A percentile compares a stretch with the other conserved stretches of the same genome.
These are phyloP conservation scores for Septoria linicola DNA, from an alignment of 2,329 filamentous ascomycete genomes.

Conservation along the genomic window DNA sequence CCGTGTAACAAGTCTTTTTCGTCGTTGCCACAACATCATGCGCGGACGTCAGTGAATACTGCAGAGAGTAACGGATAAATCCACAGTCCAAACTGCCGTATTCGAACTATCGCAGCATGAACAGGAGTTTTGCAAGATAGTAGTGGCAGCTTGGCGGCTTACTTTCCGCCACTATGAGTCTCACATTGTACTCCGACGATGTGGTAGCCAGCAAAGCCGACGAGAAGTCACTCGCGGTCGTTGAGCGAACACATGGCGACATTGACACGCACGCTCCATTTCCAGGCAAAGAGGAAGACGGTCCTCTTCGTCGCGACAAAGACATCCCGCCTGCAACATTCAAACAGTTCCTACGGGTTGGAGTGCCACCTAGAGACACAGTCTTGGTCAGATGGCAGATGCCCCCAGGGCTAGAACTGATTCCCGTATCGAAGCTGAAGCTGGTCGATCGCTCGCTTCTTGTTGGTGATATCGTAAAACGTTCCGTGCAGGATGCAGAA, in stretches of 20 bases:
- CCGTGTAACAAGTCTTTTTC: too few relatives aligned
- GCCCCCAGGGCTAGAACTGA: conserved; percentile 44
- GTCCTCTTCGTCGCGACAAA: conserved; percentile 39
- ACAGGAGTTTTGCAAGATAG: too few relatives aligned
- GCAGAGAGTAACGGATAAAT: too few relatives aligned
- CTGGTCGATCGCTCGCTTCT: conserved; percentile 56
- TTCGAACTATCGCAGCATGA: too few relatives aligned
- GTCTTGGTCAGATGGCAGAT: conserved; percentile 52
- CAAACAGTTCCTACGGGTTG: conserved; percentile 43
- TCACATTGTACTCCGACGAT: conserved; percentile 31
- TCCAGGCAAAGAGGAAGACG: conserved; percentile 37
- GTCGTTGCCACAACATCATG: too few relatives aligned
- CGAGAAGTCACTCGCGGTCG: conserved; percentile 40
- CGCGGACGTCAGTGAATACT: too few relatives aligned
- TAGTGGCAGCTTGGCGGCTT: too few relatives aligned
- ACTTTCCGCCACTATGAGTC: conserved; percentile 20
- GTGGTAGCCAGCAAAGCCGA: conserved; percentile 29
- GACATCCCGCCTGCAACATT: conserved; percentile 39
- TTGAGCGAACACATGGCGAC: conserved; percentile 46
- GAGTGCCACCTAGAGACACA: conserved; percentile 53
- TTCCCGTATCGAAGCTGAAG: conserved; percentile 46
- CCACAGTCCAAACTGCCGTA: too few relatives aligned
- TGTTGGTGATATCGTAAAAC: conserved; percentile 58
- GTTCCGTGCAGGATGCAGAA: conserved; percentile 48
- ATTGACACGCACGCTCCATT: conserved; percentile 48